Base-by-base conservation (phyloP, 805 yeast species). In the Metschnikowia proteae region DNA sequence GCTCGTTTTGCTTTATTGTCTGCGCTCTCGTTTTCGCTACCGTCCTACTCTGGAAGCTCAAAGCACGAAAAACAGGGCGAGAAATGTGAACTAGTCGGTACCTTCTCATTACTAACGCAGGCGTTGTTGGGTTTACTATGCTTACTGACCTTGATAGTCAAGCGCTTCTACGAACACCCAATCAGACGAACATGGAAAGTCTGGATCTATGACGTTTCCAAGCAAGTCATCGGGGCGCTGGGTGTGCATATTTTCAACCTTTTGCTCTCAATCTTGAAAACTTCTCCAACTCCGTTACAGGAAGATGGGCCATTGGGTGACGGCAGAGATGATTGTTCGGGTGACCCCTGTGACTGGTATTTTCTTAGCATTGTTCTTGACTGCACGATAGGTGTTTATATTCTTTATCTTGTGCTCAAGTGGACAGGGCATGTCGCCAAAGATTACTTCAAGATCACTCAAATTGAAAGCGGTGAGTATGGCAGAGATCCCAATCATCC, bases 301-400 rank as follows among this genome's bases (percentile, higher is more conserved):
- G 31, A 34, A 46, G 45, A 51, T 57, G 44, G 38, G 35, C 66
- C 65, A 33, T 56, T 51, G 17, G 56, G 59, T 23, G 58, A 46
- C n/a, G 54, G 48, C 33, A 31, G 48, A 25, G 55, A 43, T 22
- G 51, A 49, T n/a, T 54, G 55, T 32, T 27, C 37, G 6, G 62
- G 59, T 43, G 84, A 83, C 52, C 96, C 96, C 6, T 94, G 98
- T 66, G 92, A 88, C 57, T 94, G 97, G 94, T 92, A 94, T 70
- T 92, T 92, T 61, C 71, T 94, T 47, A 92, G 88, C 60, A 78
- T 92, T 34, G 75, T 92, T 28, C 79, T 92, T 62, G 99, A 92
- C 65, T 91, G 98, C 37, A 92, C 99, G 0, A 76, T 91, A 5
- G 99, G 99, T 0, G 92, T 92, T 2, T 95, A 95, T 5, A 79